Conservation (phyloP, 2,329 filamentous ascomycete genomes). For the Trichoderma cornu-damae region DNA sequence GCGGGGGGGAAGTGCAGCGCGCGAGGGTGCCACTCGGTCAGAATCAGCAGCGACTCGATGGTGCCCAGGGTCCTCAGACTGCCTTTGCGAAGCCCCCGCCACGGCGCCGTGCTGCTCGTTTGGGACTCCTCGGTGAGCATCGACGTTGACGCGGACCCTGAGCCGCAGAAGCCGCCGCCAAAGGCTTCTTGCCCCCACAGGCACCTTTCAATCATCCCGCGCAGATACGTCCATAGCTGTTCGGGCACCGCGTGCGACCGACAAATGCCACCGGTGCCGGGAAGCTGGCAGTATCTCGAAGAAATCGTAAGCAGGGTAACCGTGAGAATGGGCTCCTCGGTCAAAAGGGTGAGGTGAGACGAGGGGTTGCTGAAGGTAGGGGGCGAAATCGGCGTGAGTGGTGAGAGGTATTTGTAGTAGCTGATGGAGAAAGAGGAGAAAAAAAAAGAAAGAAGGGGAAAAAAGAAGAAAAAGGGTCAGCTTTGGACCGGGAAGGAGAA, state of each 20-base stretch:
- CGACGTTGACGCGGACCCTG: slow-evolving; percentile 44
- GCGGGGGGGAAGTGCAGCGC: slow-evolving; percentile 89
- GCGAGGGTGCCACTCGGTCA: slow-evolving; percentile 96
- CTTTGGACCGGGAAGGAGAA: no score
- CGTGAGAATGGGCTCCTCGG: slow-evolving; percentile 86
- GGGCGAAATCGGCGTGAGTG: slow-evolving; percentile 87
- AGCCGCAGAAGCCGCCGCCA: slow-evolving; percentile 78
- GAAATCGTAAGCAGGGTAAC: slow-evolving; percentile 89
- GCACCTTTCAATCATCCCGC: slow-evolving; percentile 90
- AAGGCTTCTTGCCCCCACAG: slow-evolving; percentile 97
- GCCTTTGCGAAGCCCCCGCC: slow-evolving; percentile 66
- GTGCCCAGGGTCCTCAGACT: slow-evolving; percentile 87
- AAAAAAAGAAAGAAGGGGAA: no score
- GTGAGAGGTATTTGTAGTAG: slow-evolving; percentile 88
- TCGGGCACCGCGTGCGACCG: slow-evolving; percentile 90
- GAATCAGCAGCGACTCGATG: slow-evolving; percentile 85
- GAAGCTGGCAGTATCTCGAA: slow-evolving; percentile 76
- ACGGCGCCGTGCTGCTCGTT: slow-evolving; percentile 63
- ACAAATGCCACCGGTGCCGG: slow-evolving; percentile 73
- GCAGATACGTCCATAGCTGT: slow-evolving; percentile 88
- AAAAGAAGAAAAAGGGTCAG: neutral
- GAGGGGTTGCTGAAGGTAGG: slow-evolving; percentile 82
- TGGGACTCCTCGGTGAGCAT: slow-evolving; percentile 48
- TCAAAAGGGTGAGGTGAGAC: slow-evolving; percentile 72
- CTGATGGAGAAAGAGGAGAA: slow-evolving; percentile 37